Conservation (phyloP, 345 rosid species). For the Eucalyptus urophylla region DNA sequence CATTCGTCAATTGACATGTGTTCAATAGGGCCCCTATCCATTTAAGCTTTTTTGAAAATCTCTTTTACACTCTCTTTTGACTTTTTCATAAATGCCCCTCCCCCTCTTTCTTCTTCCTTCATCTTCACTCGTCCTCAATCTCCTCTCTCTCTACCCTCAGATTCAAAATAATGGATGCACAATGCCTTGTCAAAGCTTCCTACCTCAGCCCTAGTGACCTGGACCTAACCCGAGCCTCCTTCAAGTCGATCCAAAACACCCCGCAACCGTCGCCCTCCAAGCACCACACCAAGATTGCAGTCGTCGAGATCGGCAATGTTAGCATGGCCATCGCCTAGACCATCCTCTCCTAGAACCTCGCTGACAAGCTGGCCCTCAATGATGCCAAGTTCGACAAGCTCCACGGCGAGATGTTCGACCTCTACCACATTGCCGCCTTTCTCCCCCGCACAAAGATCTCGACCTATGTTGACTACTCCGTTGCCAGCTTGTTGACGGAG, state of each 20-base stretch:
- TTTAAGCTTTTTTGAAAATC: not conserved
- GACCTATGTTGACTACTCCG: conserved; percentile 53
- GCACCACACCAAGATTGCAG: not conserved
- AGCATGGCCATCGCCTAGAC: not conserved
- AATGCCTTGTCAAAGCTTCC: not conserved
- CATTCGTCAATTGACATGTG: rapidly evolving
- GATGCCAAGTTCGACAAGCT: conserved; percentile 51
- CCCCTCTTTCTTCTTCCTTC: not conserved
- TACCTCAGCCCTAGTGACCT: not conserved
- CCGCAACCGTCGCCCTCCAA: rapidly evolving
- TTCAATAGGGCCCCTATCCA: rapidly evolving
- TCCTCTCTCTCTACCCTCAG: too few species aligned
- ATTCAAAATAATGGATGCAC: rapidly evolving
- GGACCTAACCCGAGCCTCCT: not conserved
- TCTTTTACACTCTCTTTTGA: not conserved
- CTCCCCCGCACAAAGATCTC: conserved; percentile 72
- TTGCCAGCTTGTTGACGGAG: conserved; percentile 42
- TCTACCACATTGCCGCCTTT: conserved; percentile 87
- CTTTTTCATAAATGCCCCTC: not conserved
- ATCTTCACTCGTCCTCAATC: conserved; percentile 14
- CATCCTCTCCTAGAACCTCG: conserved; percentile 41
- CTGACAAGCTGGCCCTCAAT: conserved; percentile 57
- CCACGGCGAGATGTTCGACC: conserved; percentile 89
- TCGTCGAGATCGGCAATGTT: not conserved
- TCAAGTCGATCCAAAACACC: not conserved